Base-by-base conservation (phyloP, 1,284 basidiomycete genomes). In the Limonomyces culmigenus region DNA sequence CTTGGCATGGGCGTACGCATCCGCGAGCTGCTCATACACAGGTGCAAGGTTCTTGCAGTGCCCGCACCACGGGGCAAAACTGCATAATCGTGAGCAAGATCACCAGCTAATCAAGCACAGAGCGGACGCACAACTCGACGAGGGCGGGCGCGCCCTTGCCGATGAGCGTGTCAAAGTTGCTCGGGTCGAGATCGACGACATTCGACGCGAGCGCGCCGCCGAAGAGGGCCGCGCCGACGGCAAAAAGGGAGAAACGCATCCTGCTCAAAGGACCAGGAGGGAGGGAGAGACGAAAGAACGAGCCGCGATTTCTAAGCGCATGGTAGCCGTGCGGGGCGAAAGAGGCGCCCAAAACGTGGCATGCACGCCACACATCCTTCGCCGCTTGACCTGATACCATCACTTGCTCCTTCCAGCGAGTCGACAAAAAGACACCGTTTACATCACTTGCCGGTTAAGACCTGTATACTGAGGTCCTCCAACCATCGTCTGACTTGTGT, bases 1-100 rank as follows among this genome's bases (percentile, higher is more conserved):
- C 48, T 80, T 78, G 32, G 65, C 70, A 41, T 78, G 67, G 3
- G 69, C 59, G 50, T 78, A 96, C 10, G 83, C 80, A 49, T 93
- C 83, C 25, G 78, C 92, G 14, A 96, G 71, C 54, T 92, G 67
- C 53, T 93, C 92, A 46, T 86, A 96, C 3, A 62, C 57, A 10
- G 91, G 91, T 0, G 85, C 87, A 39, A 96, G 78, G 60, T 69
- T 79, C 81, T 86, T 86, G 68, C 81, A 86, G 51, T 86, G 83
- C 38, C 83, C 83, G 50, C 77, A 86, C 81, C 81, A 86, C 3
- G 81, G 78, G 16, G 81, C 83, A 46, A 76, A 86, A 55, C 80
- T 85, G 40, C 1, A 34, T 1, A 37, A 33, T 32, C 8, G 8
- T 10, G 21, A 42, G 29, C 12, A 21, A 19, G 32, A 17, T 21